Conservation (phyloP, 1,284 basidiomycete genomes). For the Pseudozyma thailandica region DNA sequence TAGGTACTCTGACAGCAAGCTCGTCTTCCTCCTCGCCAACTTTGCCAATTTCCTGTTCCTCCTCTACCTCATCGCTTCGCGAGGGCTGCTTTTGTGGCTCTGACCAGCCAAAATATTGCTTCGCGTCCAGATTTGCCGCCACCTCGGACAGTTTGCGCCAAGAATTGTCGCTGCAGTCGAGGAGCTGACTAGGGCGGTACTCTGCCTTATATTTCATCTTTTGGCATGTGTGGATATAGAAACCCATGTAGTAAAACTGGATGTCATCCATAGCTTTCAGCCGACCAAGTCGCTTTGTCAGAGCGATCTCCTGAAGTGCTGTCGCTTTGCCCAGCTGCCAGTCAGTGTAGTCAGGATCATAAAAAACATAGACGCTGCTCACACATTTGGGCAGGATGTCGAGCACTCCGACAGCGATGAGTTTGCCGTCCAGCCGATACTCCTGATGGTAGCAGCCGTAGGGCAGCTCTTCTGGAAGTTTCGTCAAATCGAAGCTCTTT, state of each 20-base stretch:
- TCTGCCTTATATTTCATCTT: constrained; percentile 99
- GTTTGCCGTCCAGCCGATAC: constrained; percentile 74
- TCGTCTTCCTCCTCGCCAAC: constrained; percentile 40
- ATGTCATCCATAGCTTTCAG: constrained; percentile 20
- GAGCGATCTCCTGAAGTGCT: constrained; percentile 57
- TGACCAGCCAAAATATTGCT: constrained; percentile 21
- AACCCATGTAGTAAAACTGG: constrained; percentile 51
- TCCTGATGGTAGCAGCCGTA: constrained; percentile 65
- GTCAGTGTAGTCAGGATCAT: constrained; percentile 80
- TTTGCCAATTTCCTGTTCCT: constrained; percentile 10
- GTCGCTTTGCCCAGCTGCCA: constrained; percentile 81
- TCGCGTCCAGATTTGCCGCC: constrained; percentile 10
- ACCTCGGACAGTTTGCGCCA: constrained; percentile 26
- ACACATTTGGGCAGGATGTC: constrained; percentile 91
- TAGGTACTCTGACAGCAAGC: constrained; percentile 23
- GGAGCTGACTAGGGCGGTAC: constrained; percentile 85
- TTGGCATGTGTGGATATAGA: constrained; percentile 72
- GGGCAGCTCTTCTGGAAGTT: constrained; percentile 19
- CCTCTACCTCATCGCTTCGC: background rate
- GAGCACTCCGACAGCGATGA: constrained; percentile 88
- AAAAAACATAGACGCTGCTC: constrained; percentile 96
- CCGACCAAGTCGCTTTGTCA: constrained; percentile 48
- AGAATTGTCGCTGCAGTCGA: constrained; percentile 71
- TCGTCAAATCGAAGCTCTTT: constrained; percentile 5
- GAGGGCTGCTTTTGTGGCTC: constrained; percentile 1